Evolutionary conservation across 441 rosid genomes (phyloP).

Genomic region (Francoa sonchifolia): DNA sequence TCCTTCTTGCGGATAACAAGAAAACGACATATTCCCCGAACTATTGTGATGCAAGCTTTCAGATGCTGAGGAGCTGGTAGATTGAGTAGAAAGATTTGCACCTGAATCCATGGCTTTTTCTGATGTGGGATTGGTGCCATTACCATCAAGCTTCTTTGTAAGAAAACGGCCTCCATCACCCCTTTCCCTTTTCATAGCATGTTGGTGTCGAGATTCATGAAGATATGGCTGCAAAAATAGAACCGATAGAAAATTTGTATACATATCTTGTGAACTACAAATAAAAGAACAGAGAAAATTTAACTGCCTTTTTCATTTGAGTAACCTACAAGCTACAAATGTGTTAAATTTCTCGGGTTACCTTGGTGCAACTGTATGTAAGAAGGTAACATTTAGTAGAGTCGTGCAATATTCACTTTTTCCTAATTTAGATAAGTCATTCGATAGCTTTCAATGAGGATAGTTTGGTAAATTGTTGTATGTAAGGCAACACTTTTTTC

Average conservation of each 20-base stretch:
- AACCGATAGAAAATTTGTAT: no score
- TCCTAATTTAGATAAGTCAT: not conserved
- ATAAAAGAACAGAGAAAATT: not conserved
- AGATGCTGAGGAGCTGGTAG: constrained; percentile 15
- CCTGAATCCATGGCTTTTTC: constrained; percentile 17
- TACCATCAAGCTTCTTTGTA: constrained; percentile 25
- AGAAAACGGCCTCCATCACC: constrained; percentile 47
- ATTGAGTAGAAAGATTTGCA: constrained; percentile 14
- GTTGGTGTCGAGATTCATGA: constrained; percentile 42
- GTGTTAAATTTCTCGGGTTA: no score
- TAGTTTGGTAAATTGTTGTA: no score
- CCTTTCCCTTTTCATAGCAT: constrained; percentile 41
- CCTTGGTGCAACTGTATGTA: no score
- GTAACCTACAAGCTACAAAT: no score
- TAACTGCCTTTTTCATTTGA: no score
- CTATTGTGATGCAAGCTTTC: constrained; percentile 10
- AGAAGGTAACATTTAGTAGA: no score
- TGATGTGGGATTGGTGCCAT: constrained; percentile 13
- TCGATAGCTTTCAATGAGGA: no score
- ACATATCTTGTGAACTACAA: not conserved
- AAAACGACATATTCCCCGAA: constrained; percentile 11
- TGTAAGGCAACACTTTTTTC: no score
- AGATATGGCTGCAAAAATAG: constrained; percentile 32
- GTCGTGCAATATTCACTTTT: not conserved
- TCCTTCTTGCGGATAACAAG: constrained; percentile 18